phyloP scores from a whole-genome alignment of 257 asterid genomes.

The Anisodus tanguticus region DNA sequence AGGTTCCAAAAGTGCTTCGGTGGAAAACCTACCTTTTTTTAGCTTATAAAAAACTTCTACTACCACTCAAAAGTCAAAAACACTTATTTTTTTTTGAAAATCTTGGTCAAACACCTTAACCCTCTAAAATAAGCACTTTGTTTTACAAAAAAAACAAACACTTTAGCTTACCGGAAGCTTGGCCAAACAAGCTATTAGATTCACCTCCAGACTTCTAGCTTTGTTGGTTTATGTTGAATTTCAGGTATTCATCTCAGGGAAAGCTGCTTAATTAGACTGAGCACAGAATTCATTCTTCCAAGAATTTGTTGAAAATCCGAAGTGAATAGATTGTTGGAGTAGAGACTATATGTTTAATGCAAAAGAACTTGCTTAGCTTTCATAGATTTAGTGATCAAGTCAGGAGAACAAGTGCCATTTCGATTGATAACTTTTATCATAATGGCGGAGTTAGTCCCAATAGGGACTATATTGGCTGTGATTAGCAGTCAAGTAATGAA shows the following conservation, averaged over 20 bases:
- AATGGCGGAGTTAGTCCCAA: conserved; percentile 55
- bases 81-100: no score
- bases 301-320: background rate
- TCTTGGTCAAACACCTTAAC: no score
- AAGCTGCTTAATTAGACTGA: background rate
- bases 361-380: background rate
- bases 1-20: no score
- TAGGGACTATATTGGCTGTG: conserved; percentile 59
- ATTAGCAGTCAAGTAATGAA: conserved; percentile 54
- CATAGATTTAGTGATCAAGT: background rate
- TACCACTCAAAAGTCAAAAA: no score
- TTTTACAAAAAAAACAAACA: no score
- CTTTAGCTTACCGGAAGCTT: no score
- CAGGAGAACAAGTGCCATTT: conserved; percentile 14
- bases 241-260: background rate
- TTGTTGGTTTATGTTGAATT: conserved; percentile 8
- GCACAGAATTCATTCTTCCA: background rate
- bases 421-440: background rate
- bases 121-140: no score
- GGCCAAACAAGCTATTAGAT: background rate
- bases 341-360: background rate
- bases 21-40: no score
- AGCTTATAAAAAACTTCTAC: no score
- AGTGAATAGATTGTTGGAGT: conserved; percentile 16
- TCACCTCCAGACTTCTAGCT: background rate